Percentiles rank a stretch among this genome's conserved stretches.
These are phyloP conservation scores for Staphylotrichum tortipilum DNA, from an alignment of 495 filamentous ascomycete species.

Conservation along the genomic window DNA sequence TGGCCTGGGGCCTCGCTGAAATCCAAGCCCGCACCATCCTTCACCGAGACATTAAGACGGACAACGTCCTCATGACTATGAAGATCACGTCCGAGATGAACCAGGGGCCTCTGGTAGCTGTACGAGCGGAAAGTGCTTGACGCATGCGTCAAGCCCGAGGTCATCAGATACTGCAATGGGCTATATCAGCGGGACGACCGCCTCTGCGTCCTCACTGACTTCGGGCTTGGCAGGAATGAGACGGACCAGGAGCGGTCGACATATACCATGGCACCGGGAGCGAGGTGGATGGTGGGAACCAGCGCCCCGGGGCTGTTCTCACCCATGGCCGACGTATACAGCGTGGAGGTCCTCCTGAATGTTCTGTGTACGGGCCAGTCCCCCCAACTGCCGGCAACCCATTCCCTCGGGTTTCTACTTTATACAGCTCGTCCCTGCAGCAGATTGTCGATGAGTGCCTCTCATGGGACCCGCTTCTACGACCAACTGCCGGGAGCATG, in stretches of 20 bases:
- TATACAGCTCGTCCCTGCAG: too few relatives aligned
- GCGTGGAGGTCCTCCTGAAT: not conserved
- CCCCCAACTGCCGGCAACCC: too few relatives aligned
- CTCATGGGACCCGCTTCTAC: too few relatives aligned
- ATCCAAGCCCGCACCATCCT: not conserved
- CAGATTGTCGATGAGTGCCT: too few relatives aligned
- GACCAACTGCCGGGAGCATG: too few relatives aligned
- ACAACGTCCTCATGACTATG: not conserved
- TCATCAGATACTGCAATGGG: not conserved
- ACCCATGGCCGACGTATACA: not conserved
- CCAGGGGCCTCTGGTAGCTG: not conserved
- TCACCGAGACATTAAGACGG: not conserved
- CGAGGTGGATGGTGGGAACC: too few relatives aligned
- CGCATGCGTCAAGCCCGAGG: not conserved
- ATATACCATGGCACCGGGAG: too few relatives aligned
- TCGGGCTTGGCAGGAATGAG: not conserved
- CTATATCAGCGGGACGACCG: not conserved
- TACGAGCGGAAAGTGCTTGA: not conserved
- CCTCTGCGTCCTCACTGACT: not conserved
- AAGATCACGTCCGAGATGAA: not conserved
- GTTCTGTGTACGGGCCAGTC: not conserved
- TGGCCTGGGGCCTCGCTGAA: not conserved
- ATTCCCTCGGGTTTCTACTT: too few relatives aligned
- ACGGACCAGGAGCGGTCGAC: too few relatives aligned
- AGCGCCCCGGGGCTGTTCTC: too few relatives aligned